These are phyloP conservation scores for Rhizopogon sp. DNA, from an alignment of 768 basidiomycete species.

Conservation along the genomic window DNA sequence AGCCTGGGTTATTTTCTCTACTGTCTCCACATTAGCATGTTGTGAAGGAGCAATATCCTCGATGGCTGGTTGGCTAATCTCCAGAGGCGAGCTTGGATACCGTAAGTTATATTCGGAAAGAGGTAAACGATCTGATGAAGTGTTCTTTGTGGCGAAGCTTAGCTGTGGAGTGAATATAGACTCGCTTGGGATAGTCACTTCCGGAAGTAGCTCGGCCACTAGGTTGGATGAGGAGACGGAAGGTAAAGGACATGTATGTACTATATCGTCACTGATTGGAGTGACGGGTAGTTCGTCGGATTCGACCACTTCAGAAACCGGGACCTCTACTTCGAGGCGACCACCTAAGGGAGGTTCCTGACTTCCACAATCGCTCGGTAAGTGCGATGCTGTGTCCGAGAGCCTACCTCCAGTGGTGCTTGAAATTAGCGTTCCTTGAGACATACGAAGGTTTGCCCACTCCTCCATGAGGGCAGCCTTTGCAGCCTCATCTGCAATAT, in stretches of 20 bases:
- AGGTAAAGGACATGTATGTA: not conserved
- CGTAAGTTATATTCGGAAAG: not conserved
- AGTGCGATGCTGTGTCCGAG: not conserved
- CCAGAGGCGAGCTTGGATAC: not conserved
- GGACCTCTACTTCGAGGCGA: not conserved
- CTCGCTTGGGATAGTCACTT: not conserved
- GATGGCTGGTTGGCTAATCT: not conserved
- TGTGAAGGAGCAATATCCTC: not conserved
- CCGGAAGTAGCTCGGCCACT: not conserved
- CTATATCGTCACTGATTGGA: not conserved
- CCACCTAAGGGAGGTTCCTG: not conserved
- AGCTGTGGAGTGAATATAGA: not conserved
- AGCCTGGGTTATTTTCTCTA: not conserved
- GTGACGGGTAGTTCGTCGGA: not conserved
- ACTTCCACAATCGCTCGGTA: not conserved
- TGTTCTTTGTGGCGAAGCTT: not conserved
- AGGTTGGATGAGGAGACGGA: not conserved
- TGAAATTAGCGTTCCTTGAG: slow-evolving; percentile 15
- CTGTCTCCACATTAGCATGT: not conserved
- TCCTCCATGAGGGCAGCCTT: slow-evolving; percentile 24
- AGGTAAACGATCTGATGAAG: not conserved
- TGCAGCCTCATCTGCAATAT: slow-evolving; percentile 15
- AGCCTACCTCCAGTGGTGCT: not conserved
- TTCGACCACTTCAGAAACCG: not conserved
- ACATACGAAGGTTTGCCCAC: slow-evolving; percentile 26